A percentile compares a stretch with the other conserved stretches of the same genome.
phyloP scores from a whole-genome alignment of 2,329 filamentous ascomycete genomes.

The Rhinocladiella similis region DNA sequence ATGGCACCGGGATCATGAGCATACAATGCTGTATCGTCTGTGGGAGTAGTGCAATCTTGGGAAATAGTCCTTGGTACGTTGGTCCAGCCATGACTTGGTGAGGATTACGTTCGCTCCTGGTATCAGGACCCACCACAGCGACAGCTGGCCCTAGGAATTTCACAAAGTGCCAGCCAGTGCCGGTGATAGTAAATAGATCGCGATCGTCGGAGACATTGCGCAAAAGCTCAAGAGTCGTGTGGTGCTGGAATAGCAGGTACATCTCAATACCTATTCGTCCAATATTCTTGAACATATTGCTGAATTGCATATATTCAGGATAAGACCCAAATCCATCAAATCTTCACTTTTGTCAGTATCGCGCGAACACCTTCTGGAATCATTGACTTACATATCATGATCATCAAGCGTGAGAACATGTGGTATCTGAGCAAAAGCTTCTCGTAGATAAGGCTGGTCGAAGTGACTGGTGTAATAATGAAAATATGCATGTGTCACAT shows the following conservation, averaged over 20 bases:
- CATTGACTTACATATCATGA: conserved; percentile 86
- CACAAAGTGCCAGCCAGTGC: conserved; percentile 97
- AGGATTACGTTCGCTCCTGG: conserved; percentile 85
- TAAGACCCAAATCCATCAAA: conserved; percentile 98
- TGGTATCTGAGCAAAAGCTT: conserved; percentile 96
- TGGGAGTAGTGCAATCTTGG: conserved; percentile 86
- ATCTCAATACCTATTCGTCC: conserved; percentile 93
- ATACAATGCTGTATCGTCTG: conserved; percentile 94
- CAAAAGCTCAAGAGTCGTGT: conserved; percentile 91
- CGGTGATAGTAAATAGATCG: conserved; percentile 94
- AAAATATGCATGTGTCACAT: conserved; percentile 94
- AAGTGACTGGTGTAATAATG: conserved; percentile 99
- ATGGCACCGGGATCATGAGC: conserved; percentile 89
- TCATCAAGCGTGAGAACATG: conserved; percentile 92
- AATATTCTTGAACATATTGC: conserved; percentile 97
- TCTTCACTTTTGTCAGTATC: conserved; percentile 46
- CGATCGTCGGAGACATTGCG: conserved; percentile 83
- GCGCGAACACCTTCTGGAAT: not conserved
- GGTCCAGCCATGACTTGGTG: conserved; percentile 92
- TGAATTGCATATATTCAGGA: conserved; percentile 97
- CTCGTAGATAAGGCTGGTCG: conserved; percentile 89
- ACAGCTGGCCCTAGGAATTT: conserved; percentile 93
- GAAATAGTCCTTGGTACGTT: conserved; percentile 96
- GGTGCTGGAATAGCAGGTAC: conserved; percentile 98
- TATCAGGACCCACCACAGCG: conserved; percentile 85